phyloP scores from a whole-genome alignment of 163 green algal genomes.

The Picocystis sp. region DNA sequence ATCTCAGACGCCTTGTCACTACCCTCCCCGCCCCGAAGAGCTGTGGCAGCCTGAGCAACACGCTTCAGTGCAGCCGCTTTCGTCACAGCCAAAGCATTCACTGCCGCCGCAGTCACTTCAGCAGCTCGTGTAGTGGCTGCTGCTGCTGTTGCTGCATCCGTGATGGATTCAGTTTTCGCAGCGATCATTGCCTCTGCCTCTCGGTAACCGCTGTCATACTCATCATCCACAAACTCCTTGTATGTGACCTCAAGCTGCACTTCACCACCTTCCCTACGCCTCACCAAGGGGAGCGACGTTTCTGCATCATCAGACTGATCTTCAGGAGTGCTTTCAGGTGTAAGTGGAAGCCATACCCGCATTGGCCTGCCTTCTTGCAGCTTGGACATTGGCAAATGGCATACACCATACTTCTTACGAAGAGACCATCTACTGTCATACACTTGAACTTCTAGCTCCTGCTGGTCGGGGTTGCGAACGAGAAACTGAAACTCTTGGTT shows the following conservation, averaged over 20 bases:
- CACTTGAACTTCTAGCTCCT: slow-evolving; percentile 65
- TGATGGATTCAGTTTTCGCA: slow-evolving; percentile 29
- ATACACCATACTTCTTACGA: slow-evolving; percentile 51
- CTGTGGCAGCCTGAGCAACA: slow-evolving; percentile 29
- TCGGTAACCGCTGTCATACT: slow-evolving; percentile 41
- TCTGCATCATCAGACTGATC: slow-evolving; percentile 7
- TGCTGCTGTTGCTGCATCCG: slow-evolving; percentile 55
- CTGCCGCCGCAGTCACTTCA: slow-evolving; percentile 62
- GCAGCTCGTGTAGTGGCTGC: slow-evolving; percentile 64
- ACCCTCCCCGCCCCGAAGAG: slow-evolving; percentile 1
- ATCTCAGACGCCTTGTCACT: no score
- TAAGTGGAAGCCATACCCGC: slow-evolving; percentile 58
- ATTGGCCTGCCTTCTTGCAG: slow-evolving; percentile 29
- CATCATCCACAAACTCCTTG: slow-evolving; percentile 30
- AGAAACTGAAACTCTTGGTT: slow-evolving; percentile 96
- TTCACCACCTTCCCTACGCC: slow-evolving; percentile 15
- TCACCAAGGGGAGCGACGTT: not conserved
- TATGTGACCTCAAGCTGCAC: slow-evolving; percentile 39
- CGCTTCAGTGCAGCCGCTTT: slow-evolving; percentile 65
- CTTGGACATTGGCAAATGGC: slow-evolving; percentile 29
- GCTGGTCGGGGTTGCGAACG: slow-evolving; percentile 54
- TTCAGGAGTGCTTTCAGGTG: slow-evolving; percentile 6
- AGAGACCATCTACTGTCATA: slow-evolving; percentile 65
- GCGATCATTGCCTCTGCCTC: slow-evolving; percentile 34
- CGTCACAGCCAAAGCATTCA: slow-evolving; percentile 68